Evolutionary conservation across 306 rosid genomes (phyloP).

Genomic region (Trifolium pratense): DNA sequence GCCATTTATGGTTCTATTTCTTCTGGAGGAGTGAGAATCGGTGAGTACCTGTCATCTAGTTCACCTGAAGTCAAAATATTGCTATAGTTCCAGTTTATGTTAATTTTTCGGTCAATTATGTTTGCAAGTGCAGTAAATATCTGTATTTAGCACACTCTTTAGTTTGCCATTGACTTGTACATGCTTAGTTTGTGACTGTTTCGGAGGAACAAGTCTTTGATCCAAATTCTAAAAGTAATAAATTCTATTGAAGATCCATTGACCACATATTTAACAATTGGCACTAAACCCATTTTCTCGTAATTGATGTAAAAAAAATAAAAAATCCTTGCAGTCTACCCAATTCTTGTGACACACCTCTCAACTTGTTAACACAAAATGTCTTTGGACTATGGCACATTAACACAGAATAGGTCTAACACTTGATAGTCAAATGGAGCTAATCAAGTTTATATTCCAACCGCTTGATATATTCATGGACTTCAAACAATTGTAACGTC

Average conservation of each 20-base stretch:
- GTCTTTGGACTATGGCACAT: neutral
- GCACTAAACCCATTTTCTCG: neutral
- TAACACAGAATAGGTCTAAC: neutral
- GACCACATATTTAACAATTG: constrained; percentile 2
- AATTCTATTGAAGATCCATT: constrained; percentile 18
- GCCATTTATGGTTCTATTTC: constrained; percentile 77
- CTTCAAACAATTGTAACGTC: constrained; percentile 13
- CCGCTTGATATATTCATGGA: neutral
- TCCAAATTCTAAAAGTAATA: neutral
- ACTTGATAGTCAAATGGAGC: neutral
- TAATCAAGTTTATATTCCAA: neutral
- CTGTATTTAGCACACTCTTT: neutral
- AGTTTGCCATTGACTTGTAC: neutral
- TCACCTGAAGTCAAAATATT: neutral
- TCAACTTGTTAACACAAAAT: neutral
- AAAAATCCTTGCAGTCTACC: neutral
- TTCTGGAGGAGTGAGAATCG: constrained; percentile 82
- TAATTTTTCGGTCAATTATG: constrained; percentile 8
- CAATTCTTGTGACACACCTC: neutral
- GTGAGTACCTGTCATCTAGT: constrained; percentile 50
- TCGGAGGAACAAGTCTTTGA: neutral
- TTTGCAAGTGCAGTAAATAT: constrained; percentile 12
- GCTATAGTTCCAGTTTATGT: constrained; percentile 1
- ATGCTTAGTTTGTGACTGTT: neutral
- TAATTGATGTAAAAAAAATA: constrained; percentile 1